Evolutionary conservation across 768 basidiomycete species (phyloP), one percentile per base, ranked within the genome.

Genomic region (Amanita polypyramis): DNA sequence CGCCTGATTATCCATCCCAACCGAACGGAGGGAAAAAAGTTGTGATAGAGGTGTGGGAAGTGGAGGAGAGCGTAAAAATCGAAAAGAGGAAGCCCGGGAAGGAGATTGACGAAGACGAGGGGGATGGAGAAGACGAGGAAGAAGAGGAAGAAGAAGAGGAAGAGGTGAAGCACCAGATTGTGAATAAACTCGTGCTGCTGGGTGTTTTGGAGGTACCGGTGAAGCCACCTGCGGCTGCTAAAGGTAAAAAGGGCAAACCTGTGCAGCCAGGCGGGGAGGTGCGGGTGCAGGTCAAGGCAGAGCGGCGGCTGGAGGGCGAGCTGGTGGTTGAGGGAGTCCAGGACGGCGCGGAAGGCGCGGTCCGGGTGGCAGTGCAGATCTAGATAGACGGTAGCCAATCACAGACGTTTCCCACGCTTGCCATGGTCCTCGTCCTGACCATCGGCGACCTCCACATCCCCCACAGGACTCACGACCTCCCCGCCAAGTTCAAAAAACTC

Each of bases 371-470:
- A 2, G 10, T 49, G 30, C 47, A 49, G 47, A 29, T 47, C 7
- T 46, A 27, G 21, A 21, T 8, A 25, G n/a, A 7, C 23, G 12
- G 14, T 27, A 36, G 35, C 35, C 35, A 36, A 36, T 36, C 35
- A 36, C 15, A 36, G 35, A 36, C 10, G 35, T 35, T 39, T 20
- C 41, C 42, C 34, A 45, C 41, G 5, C 35, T 39, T 52, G 59
- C 58, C 51, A 91, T 95, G 82, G 86, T 92, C 43, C 85, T 98
- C 54, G 95, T 99, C 35, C 86, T 98, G 49, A 80, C 96, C 58
- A 91, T 98, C 54, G 95, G 95, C 44, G 96, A 99, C 72, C 77
- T 98, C 17, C 94, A 97, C 64, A 98, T 97, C 60, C 96, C 96
- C 1, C 85, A 90, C 62, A 70, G 89, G 37, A 72, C 70, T 7